phyloP scores from a whole-genome alignment of 116 monocot species.

The Trichopus zeylanicus region DNA sequence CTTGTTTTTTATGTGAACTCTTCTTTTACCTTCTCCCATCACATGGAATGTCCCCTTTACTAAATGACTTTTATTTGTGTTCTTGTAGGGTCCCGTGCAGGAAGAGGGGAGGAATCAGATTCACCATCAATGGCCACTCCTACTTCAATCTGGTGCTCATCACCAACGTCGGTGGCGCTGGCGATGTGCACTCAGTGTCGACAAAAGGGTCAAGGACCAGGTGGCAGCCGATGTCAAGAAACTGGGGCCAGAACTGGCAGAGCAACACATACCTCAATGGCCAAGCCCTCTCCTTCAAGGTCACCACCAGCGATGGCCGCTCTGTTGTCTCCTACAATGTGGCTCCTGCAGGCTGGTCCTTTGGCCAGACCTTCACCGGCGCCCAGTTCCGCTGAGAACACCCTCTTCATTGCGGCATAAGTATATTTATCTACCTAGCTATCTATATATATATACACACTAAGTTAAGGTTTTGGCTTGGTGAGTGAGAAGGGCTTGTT shows the following conservation, averaged over 20 bases:
- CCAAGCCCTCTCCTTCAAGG: background rate
- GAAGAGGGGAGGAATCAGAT: conserved; percentile 1
- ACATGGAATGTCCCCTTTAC: too few species aligned
- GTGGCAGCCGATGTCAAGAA: background rate
- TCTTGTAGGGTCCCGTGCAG: too few species aligned
- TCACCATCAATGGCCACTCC: background rate
- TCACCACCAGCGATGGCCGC: background rate
- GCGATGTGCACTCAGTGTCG: background rate
- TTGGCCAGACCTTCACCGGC: conserved; percentile 1
- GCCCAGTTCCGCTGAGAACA: background rate
- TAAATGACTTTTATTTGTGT: too few species aligned
- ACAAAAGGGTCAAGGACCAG: background rate
- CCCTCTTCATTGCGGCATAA: too few species aligned
- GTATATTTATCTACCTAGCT: too few species aligned
- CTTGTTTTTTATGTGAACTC: too few species aligned
- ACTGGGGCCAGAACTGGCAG: background rate
- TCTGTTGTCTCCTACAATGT: background rate
- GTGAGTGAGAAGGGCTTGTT: background rate
- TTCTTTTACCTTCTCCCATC: too few species aligned
- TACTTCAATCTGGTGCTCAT: background rate
- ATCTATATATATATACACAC: too few species aligned
- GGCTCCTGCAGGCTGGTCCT: background rate
- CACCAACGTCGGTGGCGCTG: background rate
- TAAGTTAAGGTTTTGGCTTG: too few species aligned
- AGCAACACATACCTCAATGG: background rate